These are phyloP conservation scores for Apophysomyces elegans DNA, from an alignment of 371 early-diverging fungal species.

Conservation along the genomic window DNA sequence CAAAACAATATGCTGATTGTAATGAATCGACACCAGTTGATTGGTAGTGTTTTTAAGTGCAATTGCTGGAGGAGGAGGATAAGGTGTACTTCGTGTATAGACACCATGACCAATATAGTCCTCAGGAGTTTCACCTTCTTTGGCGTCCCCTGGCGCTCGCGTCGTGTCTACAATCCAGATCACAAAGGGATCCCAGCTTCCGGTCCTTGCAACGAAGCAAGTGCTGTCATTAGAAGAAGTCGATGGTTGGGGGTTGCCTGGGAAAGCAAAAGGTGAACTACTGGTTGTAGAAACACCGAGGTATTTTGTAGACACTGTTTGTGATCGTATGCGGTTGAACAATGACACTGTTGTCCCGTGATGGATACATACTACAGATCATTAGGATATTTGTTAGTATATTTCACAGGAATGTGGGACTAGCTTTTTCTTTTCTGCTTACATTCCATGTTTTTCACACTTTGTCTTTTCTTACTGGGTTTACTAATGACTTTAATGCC, in stretches of 20 bases:
- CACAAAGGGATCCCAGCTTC: conserved; percentile 87
- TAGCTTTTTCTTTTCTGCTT: conserved; percentile 9
- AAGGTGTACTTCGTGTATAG: conserved; percentile 39
- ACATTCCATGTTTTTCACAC: conserved; percentile 74
- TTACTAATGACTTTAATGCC: conserved; percentile 82
- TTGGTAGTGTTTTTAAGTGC: conserved; percentile 26
- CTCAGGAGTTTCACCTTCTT: conserved; percentile 21
- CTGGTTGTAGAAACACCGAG: conserved; percentile 63
- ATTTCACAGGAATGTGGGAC: background rate
- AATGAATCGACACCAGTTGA: conserved; percentile 41
- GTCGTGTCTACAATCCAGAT: conserved; percentile 84
- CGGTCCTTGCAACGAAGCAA: conserved; percentile 80
- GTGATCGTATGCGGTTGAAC: conserved; percentile 86
- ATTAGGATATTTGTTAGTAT: conserved; percentile 27
- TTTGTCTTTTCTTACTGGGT: conserved; percentile 79
- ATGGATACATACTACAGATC: conserved; percentile 72
- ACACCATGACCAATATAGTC: conserved; percentile 29
- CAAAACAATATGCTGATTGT: conserved; percentile 77
- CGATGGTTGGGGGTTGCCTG: conserved; percentile 29
- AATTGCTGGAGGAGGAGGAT: conserved; percentile 36
- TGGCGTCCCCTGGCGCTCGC: conserved; percentile 30
- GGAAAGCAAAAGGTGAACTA: conserved; percentile 34
- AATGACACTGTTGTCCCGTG: conserved; percentile 82
- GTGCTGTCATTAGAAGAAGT: conserved; percentile 58
- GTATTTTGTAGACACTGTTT: conserved; percentile 85